phyloP scores from a whole-genome alignment of 805 yeast genomes.

The Kodamaea kaohsiungensis region DNA sequence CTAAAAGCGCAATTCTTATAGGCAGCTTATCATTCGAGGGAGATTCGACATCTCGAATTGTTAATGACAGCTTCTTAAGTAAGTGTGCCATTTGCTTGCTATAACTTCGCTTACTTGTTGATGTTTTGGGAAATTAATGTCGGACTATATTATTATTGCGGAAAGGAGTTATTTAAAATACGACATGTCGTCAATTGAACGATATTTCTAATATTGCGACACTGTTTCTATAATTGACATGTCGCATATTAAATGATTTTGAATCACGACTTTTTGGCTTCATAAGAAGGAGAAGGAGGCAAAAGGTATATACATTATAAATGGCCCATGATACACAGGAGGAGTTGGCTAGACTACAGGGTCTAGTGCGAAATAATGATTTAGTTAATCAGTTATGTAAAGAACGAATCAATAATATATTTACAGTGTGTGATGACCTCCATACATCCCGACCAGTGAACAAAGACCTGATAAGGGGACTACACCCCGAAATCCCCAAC shows the following conservation, averaged over 20 bases:
- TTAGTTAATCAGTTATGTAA: conserved; percentile 20
- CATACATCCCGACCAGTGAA: conserved; percentile 24
- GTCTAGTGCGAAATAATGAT: conserved; percentile 21
- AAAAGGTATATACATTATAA: not conserved
- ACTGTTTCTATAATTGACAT: too few species aligned
- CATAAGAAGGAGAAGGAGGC: not conserved
- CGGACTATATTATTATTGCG: not conserved
- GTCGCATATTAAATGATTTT: not conserved
- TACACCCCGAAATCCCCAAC: conserved; percentile 15
- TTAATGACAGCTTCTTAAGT: conserved; percentile 3
- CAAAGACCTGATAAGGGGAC: conserved; percentile 18
- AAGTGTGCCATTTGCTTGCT: conserved; percentile 1
- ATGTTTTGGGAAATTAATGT: not conserved
- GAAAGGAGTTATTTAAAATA: not conserved
- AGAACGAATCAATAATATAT: conserved; percentile 27
- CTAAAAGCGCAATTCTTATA: conserved; percentile 58
- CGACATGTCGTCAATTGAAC: too few species aligned
- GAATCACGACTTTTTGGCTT: not conserved
- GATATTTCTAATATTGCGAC: too few species aligned
- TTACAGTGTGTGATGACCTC: conserved; percentile 13
- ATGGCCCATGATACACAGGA: conserved; percentile 3
- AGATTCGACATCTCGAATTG: conserved; percentile 10
- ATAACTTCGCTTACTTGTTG: not conserved
- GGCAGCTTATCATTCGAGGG: conserved; percentile 38
- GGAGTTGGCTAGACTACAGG: conserved; percentile 6